Percentiles rank a stretch among this genome's conserved stretches.
phyloP scores from a whole-genome alignment of 2,329 filamentous ascomycete species.

The Diplocarpon rosae region DNA sequence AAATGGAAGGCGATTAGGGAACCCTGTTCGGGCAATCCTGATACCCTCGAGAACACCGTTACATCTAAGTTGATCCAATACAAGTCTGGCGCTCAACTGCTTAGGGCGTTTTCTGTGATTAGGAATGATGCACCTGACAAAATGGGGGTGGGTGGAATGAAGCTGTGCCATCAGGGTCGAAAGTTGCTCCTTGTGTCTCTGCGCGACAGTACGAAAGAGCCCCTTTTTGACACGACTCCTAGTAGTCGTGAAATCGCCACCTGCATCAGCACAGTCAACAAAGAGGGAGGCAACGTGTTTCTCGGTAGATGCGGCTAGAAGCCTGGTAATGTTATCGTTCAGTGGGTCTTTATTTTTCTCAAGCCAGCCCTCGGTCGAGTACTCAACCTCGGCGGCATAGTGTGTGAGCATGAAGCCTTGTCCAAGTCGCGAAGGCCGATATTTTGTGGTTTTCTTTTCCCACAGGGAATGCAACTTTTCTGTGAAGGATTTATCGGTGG shows the following conservation, averaged over 20 bases:
- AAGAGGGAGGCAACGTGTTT: constrained; percentile 79
- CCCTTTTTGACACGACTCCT: constrained; percentile 89
- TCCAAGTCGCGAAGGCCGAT: constrained; percentile 73
- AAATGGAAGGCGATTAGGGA: constrained; percentile 87
- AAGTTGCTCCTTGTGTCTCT: constrained; percentile 96
- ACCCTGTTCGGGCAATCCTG: constrained; percentile 89
- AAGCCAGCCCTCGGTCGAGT: constrained; percentile 87
- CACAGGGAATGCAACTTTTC: constrained; percentile 95
- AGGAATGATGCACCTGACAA: constrained; percentile 92
- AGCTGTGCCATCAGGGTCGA: constrained; percentile 90
- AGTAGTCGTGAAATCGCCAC: constrained; percentile 59
- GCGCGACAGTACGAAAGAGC: constrained; percentile 90
- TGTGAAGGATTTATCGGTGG: constrained; percentile 91
- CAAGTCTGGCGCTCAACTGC: constrained; percentile 81
- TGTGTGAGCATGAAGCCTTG: constrained; percentile 95
- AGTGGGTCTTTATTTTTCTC: constrained; percentile 99
- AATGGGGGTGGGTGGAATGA: constrained; percentile 94
- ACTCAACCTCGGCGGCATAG: constrained; percentile 96
- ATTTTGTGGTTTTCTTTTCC: constrained; percentile 93
- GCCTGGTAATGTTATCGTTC: constrained; percentile 89
- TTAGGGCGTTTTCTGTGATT: constrained; percentile 98
- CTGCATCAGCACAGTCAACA: constrained; percentile 71
- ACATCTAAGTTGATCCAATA: constrained; percentile 92
- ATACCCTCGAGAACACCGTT: constrained; percentile 99
- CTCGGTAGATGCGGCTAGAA: constrained; percentile 73